phyloP scores from a whole-genome alignment of 257 asterid genomes.

The Solanum ossicruentum region DNA sequence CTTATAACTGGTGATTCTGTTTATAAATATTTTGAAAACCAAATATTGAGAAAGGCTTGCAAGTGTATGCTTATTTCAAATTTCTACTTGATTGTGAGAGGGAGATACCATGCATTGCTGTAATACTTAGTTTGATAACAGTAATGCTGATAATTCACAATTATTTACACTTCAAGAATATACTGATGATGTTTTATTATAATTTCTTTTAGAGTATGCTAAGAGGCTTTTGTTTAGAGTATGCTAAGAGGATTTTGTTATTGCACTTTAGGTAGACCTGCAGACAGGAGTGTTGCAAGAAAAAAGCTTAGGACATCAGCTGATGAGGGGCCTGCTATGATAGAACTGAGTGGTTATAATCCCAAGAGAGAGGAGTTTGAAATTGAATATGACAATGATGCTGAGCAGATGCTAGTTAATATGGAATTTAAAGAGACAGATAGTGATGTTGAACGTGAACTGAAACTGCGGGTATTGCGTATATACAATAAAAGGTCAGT shows the following conservation, averaged over 20 bases:
- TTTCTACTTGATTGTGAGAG: neutral
- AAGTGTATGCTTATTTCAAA: neutral
- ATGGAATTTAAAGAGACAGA: conserved; percentile 97
- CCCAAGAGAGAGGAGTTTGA: conserved; percentile 91
- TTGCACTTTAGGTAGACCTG: conserved; percentile 29
- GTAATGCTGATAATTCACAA: neutral
- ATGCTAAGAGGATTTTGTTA: conserved; percentile 2
- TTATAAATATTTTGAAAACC: too few species aligned
- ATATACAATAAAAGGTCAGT: conserved; percentile 71
- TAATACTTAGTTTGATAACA: neutral
- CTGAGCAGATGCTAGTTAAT: conserved; percentile 91
- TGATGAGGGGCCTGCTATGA: conserved; percentile 54
- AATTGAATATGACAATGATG: conserved; percentile 91
- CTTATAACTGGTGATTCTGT: too few species aligned
- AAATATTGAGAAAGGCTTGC: neutral
- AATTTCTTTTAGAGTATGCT: neutral
- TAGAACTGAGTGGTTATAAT: conserved; percentile 83
- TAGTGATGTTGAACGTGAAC: conserved; percentile 69
- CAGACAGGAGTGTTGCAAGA: conserved; percentile 84
- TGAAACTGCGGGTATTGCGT: conserved; percentile 70
- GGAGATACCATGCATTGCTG: neutral
- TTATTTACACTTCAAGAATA: neutral
- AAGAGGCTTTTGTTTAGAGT: too few species aligned
- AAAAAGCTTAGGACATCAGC: conserved; percentile 67
- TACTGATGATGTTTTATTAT: neutral